Conservation (phyloP, 257 asterid genomes). For the Fraxinus quadrangulata region DNA sequence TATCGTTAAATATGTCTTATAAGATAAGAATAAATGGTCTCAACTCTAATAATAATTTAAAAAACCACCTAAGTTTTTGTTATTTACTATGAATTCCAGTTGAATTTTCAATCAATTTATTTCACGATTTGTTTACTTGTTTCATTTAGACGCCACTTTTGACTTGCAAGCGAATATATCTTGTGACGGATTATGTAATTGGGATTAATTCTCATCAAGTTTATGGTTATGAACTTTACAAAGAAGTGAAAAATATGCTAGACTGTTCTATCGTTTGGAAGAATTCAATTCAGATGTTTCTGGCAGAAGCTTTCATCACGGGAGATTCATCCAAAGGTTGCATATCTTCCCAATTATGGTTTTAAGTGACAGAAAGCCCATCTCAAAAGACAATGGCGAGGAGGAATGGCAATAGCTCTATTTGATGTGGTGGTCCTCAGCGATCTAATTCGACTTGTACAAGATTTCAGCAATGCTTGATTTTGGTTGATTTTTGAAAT, state of each 20-base stretch:
- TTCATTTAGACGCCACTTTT: not conserved
- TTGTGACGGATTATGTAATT: conserved; percentile 39
- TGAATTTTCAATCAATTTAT: too few species aligned
- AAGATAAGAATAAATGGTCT: too few species aligned
- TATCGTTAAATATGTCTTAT: too few species aligned
- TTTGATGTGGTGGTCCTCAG: conserved; percentile 53
- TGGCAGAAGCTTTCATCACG: conserved; percentile 56
- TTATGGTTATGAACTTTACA: conserved; percentile 47
- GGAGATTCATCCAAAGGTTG: conserved; percentile 51
- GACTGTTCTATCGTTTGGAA: conserved; percentile 44
- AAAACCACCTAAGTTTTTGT: too few species aligned
- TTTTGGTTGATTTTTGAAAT: too few species aligned
- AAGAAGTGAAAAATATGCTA: conserved; percentile 48
- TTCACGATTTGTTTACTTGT: too few species aligned
- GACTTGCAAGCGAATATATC: not conserved
- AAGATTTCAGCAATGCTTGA: conserved; percentile 35
- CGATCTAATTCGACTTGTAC: conserved; percentile 39
- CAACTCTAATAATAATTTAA: too few species aligned
- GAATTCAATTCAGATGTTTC: conserved; percentile 45
- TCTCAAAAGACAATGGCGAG: conserved; percentile 10
- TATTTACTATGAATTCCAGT: too few species aligned
- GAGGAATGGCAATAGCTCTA: conserved; percentile 61
- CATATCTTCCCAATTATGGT: conserved; percentile 51
- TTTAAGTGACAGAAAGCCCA: too few species aligned
- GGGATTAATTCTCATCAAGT: conserved; percentile 49